Evolutionary conservation across 2,329 filamentous ascomycete genomes (phyloP).

Genomic region (Phoma sp.): DNA sequence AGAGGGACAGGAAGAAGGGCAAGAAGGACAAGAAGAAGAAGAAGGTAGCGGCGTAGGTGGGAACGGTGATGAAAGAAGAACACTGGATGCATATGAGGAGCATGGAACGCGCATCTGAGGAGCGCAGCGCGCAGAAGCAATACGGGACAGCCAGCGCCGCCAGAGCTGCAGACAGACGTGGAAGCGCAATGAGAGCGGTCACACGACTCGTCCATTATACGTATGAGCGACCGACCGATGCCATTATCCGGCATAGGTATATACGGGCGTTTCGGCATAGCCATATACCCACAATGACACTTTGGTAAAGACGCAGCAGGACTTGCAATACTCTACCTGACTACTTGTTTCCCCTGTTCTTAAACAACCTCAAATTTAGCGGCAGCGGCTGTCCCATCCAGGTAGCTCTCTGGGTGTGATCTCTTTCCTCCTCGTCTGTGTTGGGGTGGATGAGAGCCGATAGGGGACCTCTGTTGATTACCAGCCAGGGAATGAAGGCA

Average conservation of each 20-base stretch:
- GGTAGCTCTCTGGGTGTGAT: conserved; percentile 72
- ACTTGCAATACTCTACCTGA: not conserved
- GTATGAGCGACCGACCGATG: not conserved
- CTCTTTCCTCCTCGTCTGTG: conserved; percentile 65
- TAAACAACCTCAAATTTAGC: conserved; percentile 62
- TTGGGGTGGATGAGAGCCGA: conserved; percentile 85
- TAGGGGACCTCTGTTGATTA: conserved; percentile 79
- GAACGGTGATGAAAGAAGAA: too few species aligned
- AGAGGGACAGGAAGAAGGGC: conserved; percentile 86
- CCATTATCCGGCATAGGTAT: not conserved
- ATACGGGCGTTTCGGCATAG: conserved; percentile 4
- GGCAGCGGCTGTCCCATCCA: conserved; percentile 75
- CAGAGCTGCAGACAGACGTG: not conserved
- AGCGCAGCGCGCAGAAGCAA: not conserved
- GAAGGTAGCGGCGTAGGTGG: conserved; percentile 52
- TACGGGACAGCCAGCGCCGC: not conserved
- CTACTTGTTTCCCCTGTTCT: conserved; percentile 25
- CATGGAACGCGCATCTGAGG: not conserved
- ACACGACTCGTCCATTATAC: not conserved
- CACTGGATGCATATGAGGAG: not conserved
- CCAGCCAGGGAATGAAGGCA: conserved; percentile 84
- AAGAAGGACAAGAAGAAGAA: conserved; percentile 77
- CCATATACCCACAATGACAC: conserved; percentile 18
- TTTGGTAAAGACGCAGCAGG: not conserved
- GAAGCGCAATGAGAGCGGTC: not conserved